phyloP scores from a whole-genome alignment of 805 yeast genomes.

The Wickerhamiella dianesei region DNA sequence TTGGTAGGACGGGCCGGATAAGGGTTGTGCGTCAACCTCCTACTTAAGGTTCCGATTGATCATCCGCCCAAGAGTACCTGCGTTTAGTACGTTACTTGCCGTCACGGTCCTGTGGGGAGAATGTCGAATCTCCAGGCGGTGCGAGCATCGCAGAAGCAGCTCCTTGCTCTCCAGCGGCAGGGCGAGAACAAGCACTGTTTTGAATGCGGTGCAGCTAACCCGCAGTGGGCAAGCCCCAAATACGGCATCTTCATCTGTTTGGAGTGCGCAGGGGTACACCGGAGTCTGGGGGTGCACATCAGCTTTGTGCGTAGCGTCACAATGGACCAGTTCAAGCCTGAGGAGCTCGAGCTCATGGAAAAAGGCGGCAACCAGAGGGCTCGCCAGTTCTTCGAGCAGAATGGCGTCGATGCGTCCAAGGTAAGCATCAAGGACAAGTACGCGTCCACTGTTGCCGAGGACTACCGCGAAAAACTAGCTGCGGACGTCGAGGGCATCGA shows the following conservation, averaged over 20 bases:
- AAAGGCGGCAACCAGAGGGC: constrained; percentile 81
- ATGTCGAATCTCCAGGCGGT: constrained; percentile 3
- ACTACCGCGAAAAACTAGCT: constrained; percentile 71
- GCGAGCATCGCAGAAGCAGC: constrained; percentile 41
- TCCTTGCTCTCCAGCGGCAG: constrained; percentile 54
- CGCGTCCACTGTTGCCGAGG: constrained; percentile 85
- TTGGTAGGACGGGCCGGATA: too few species aligned
- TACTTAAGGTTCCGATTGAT: too few species aligned
- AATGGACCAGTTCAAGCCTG: constrained; percentile 96
- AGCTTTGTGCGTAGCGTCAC: constrained; percentile 94
- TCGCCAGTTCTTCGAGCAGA: constrained; percentile 47
- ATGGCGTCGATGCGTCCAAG: constrained; percentile 49
- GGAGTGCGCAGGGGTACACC: constrained; percentile 94
- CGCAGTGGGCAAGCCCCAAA: constrained; percentile 99
- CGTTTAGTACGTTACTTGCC: too few species aligned
- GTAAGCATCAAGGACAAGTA: constrained; percentile 64
- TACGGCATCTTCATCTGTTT: constrained; percentile 94
- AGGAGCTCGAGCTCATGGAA: constrained; percentile 83
- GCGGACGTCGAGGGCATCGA: constrained; percentile 60
- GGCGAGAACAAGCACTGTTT: constrained; percentile 81
- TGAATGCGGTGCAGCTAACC: constrained; percentile 91
- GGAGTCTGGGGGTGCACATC: constrained; percentile 89
- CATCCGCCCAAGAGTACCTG: too few species aligned
- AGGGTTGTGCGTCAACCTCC: too few species aligned
- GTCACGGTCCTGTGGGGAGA: too few species aligned